A percentile compares a stretch with the other conserved stretches of the same genome.
Evolutionary conservation across 2,329 filamentous ascomycete species (phyloP).

Genomic region (Trichophyton verrucosum): DNA sequence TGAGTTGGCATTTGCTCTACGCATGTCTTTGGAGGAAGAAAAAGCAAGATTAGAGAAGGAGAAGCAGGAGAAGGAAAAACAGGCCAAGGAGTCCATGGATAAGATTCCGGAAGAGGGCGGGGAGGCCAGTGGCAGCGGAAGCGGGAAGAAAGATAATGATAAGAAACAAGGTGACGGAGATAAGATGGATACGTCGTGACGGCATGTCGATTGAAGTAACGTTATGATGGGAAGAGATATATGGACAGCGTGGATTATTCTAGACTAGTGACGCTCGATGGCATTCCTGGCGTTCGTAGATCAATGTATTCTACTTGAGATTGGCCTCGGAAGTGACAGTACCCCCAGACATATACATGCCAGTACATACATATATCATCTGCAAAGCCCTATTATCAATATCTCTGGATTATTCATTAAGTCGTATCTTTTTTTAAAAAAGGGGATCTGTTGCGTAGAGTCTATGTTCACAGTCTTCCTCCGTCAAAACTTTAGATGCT

Average conservation of each 20-base stretch:
- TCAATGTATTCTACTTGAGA: not conserved
- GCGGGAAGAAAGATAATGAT: slow-evolving; percentile 37
- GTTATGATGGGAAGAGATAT: not conserved
- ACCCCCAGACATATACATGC: not conserved
- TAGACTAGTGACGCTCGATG: slow-evolving; percentile 3
- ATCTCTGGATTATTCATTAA: not conserved
- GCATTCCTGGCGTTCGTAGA: slow-evolving; percentile 3
- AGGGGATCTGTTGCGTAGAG: not conserved
- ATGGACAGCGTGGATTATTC: not conserved
- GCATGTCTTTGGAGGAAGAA: slow-evolving; percentile 98
- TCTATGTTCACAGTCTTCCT: slow-evolving; percentile 14
- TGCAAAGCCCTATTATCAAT: too few relatives aligned
- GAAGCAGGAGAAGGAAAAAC: slow-evolving; percentile 60
- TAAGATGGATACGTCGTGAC: slow-evolving; percentile 83
- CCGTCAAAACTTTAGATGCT: slow-evolving; percentile 17
- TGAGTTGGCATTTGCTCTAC: slow-evolving; percentile 81
- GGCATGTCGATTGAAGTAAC: slow-evolving; percentile 4
- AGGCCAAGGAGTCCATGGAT: slow-evolving; percentile 64
- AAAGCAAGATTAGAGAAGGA: slow-evolving; percentile 84
- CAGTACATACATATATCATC: not conserved
- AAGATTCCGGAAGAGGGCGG: slow-evolving; percentile 67
- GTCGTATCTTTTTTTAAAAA: not conserved
- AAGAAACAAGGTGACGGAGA: slow-evolving; percentile 47
- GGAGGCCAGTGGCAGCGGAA: slow-evolving; percentile 51
- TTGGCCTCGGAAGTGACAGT: not conserved